phyloP scores from a whole-genome alignment of 768 basidiomycete species.

The Bullera alba region DNA sequence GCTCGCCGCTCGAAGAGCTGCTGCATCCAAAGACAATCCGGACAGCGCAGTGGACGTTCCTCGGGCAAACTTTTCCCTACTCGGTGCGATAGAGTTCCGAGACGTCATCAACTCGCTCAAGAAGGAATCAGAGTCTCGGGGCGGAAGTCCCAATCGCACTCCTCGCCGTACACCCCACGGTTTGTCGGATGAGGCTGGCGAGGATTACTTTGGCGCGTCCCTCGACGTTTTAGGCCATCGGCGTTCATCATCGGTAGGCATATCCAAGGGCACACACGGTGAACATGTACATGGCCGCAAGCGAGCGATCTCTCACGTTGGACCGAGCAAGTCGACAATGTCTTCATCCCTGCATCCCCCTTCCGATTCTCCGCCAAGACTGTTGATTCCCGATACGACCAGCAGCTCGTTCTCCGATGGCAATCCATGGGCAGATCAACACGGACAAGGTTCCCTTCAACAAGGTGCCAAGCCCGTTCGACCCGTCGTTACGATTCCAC shows the following conservation, averaged over 20 bases:
- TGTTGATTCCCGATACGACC: neutral
- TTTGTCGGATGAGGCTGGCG: neutral
- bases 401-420: constrained; percentile 4
- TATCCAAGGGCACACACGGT: neutral
- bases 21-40: neutral
- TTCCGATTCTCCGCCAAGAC: neutral
- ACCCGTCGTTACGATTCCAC: constrained; percentile 4
- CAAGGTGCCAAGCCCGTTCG: constrained; percentile 4
- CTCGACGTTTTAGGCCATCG: constrained; percentile 5
- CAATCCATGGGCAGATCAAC: constrained; percentile 33
- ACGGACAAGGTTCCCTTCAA: constrained; percentile 8
- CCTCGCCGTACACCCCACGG: neutral
- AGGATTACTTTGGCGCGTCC: constrained; percentile 37
- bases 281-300: too few species aligned
- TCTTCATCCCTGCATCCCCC: neutral
- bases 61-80: constrained; percentile 56
- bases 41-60: constrained; percentile 23
- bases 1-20: neutral
- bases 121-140: constrained; percentile 52
- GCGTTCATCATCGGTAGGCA: neutral
- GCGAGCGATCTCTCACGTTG: neutral
- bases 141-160: constrained; percentile 8
- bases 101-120: constrained; percentile 78
- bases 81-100: constrained; percentile 92
- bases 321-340: neutral